These are phyloP conservation scores for Fusarium sublunatum DNA, from an alignment of 2,329 filamentous ascomycete genomes.

Conservation along the genomic window DNA sequence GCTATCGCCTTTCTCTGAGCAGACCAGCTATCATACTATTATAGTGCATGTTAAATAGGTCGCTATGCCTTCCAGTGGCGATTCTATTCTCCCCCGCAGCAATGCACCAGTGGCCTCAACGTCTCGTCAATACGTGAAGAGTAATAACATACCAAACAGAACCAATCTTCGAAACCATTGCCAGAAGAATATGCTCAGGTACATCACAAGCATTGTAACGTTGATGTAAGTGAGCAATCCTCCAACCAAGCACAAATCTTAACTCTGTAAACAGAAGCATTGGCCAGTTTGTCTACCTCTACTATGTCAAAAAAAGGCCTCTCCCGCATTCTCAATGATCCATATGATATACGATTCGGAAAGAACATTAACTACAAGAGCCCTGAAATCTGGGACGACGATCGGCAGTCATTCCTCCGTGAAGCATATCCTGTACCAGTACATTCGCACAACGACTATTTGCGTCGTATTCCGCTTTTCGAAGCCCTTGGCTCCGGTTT, in stretches of 20 bases:
- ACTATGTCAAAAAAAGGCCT: not conserved
- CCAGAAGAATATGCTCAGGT: not conserved
- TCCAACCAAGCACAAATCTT: not conserved
- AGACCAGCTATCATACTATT: too few species aligned
- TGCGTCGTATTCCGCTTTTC: conserved; percentile 17
- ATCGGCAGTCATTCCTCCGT: conserved; percentile 17
- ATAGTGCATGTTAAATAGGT: too few species aligned
- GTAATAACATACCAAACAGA: too few species aligned
- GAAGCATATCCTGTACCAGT: conserved; percentile 10
- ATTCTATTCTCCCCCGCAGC: too few species aligned
- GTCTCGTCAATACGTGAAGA: too few species aligned
- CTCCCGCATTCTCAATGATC: conserved; percentile 17
- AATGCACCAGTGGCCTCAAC: too few species aligned
- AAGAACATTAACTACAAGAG: conserved; percentile 6
- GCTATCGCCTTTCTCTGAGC: too few species aligned
- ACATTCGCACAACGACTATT: conserved; percentile 26
- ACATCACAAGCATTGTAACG: not conserved
- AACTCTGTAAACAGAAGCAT: not conserved
- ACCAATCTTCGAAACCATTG: not conserved
- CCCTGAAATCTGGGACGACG: conserved; percentile 24
- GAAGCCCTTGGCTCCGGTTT: conserved; percentile 23
- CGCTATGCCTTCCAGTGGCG: too few species aligned
- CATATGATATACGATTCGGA: conserved; percentile 25
- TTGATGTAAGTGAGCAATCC: not conserved
- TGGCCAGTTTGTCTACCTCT: conserved; percentile 13